Percentiles rank a stretch among this genome's conserved stretches.
Evolutionary conservation across 371 early-diverging fungal genomes (phyloP).

Genomic region (Lichtheimia hyalospora): DNA sequence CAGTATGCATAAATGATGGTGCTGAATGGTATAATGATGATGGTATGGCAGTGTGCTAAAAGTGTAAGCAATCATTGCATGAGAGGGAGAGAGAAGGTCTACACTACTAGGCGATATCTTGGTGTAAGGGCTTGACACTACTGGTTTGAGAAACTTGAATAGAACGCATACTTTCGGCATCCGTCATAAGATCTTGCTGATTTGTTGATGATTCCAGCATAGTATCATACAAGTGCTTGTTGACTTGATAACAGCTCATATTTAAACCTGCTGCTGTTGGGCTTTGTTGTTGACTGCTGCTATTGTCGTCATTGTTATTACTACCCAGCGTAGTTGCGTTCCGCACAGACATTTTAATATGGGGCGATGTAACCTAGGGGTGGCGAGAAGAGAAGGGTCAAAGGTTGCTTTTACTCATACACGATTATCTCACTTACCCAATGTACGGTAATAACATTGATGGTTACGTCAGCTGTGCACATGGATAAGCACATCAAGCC

Average conservation of each 20-base stretch:
- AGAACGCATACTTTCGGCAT: constrained; percentile 11
- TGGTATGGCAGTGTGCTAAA: too few relatives aligned
- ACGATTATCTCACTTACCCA: constrained; percentile 37
- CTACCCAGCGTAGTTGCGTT: neutral
- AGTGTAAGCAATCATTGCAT: too few relatives aligned
- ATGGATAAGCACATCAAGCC: constrained; percentile 54
- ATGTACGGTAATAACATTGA: constrained; percentile 55
- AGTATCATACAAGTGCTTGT: neutral
- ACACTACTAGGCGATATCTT: neutral
- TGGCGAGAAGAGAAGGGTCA: neutral
- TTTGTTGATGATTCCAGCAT: neutral
- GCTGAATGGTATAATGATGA: too few relatives aligned
- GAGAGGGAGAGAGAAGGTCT: neutral
- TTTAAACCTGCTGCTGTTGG: neutral
- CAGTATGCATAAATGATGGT: neutral
- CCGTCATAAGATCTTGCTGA: neutral
- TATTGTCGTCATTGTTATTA: neutral
- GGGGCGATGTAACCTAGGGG: constrained; percentile 1
- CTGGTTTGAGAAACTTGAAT: constrained; percentile 15
- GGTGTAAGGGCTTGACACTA: constrained; percentile 15
- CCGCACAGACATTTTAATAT: constrained; percentile 6
- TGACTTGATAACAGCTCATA: neutral
- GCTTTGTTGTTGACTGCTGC: neutral
- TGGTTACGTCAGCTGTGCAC: constrained; percentile 56
- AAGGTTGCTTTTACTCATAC: neutral